These are phyloP conservation scores for Knoxia roxburghii DNA, from an alignment of 257 asterid species.

Conservation along the genomic window DNA sequence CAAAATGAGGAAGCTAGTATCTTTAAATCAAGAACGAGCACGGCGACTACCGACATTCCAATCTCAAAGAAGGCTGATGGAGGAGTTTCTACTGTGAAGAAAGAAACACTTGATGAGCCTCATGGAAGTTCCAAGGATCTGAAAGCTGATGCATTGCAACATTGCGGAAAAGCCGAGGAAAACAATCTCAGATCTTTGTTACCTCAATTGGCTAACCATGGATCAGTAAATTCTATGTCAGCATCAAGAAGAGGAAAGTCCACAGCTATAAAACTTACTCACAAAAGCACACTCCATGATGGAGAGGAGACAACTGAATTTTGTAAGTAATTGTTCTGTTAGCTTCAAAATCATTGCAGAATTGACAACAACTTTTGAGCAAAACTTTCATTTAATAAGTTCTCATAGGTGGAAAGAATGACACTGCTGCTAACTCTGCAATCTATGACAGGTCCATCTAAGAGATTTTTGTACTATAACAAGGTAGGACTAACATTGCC, in stretches of 20 bases:
- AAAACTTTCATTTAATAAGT: background rate
- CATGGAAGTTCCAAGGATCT: constrained; percentile 5
- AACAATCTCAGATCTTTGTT: constrained; percentile 9
- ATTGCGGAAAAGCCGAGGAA: constrained; percentile 8
- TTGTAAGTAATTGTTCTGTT: constrained; percentile 25
- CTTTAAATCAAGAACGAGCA: constrained; percentile 7
- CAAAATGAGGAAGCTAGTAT: constrained; percentile 9
- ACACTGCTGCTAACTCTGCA: background rate
- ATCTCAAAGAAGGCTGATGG: constrained; percentile 18
- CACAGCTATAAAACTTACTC: constrained; percentile 23
- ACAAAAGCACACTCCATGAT: constrained; percentile 21
- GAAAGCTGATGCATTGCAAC: constrained; percentile 1
- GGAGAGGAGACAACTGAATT: constrained; percentile 24
- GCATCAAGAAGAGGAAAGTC: constrained; percentile 24
- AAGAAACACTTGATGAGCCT: constrained; percentile 1
- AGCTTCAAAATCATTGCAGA: background rate
- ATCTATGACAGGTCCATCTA: constrained; percentile 34
- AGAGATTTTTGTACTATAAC: constrained; percentile 39
- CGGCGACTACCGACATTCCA: background rate
- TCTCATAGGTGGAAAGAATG: too few relatives aligned
- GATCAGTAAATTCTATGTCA: constrained; percentile 18
- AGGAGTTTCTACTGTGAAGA: constrained; percentile 15
- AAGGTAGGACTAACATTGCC: constrained; percentile 57
- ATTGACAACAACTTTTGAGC: background rate
- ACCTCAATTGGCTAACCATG: constrained; percentile 15